These are phyloP conservation scores for Neopestalotiopsis sp. DNA, from an alignment of 2,329 filamentous ascomycete genomes.

Conservation along the genomic window DNA sequence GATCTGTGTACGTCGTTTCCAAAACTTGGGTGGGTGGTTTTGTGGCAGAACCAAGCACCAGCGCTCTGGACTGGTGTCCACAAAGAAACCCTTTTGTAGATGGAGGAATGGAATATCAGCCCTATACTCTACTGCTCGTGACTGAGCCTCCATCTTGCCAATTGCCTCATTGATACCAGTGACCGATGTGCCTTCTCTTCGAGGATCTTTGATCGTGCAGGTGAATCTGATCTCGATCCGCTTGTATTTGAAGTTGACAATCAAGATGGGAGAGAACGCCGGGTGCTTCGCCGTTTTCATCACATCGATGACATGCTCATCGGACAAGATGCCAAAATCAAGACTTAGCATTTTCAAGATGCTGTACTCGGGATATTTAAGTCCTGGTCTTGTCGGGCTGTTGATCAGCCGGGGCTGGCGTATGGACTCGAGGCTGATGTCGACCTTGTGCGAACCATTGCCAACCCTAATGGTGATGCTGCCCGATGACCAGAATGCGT, in stretches of 20 bases:
- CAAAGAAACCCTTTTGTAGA: slow-evolving; percentile 49
- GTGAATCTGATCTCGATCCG: slow-evolving; percentile 47
- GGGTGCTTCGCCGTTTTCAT: slow-evolving; percentile 52
- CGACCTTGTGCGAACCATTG: neutral
- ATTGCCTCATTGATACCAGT: slow-evolving; percentile 8
- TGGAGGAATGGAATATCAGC: slow-evolving; percentile 50
- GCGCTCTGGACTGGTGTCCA: slow-evolving; percentile 34
- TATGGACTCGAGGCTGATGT: neutral
- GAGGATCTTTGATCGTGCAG: slow-evolving; percentile 30
- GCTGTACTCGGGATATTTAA: slow-evolving; percentile 41
- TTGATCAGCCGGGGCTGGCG: slow-evolving; percentile 22
- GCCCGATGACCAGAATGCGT: slow-evolving; percentile 54
- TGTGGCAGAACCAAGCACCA: slow-evolving; percentile 53
- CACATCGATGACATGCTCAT: slow-evolving; percentile 60
- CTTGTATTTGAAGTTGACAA: slow-evolving; percentile 44
- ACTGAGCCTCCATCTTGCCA: slow-evolving; percentile 25
- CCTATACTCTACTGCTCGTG: slow-evolving; percentile 38
- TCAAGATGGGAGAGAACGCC: slow-evolving; percentile 36
- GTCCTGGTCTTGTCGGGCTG: slow-evolving; percentile 36
- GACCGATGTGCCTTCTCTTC: slow-evolving; percentile 23
- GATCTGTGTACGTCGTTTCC: slow-evolving; percentile 41
- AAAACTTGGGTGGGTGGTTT: slow-evolving; percentile 53
- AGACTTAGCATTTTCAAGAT: slow-evolving; percentile 51
- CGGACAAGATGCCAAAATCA: slow-evolving; percentile 66
- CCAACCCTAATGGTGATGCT: slow-evolving; percentile 29